phyloP scores from a whole-genome alignment of 805 yeast genomes.

The Wickerhamomyces silvicola region DNA sequence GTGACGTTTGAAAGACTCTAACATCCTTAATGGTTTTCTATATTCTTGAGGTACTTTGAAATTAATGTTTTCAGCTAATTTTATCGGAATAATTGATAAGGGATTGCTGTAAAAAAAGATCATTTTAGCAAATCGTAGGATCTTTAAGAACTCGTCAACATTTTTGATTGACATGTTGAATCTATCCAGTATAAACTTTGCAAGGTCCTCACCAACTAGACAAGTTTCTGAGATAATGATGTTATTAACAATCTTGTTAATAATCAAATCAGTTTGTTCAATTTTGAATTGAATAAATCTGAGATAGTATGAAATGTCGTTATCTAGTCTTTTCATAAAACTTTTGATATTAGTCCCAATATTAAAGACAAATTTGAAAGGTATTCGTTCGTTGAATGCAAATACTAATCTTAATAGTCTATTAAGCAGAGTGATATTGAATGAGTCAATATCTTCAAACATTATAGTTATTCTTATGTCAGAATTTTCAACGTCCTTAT shows the following conservation, averaged over 20 bases:
- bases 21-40: conserved; percentile 22
- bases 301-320: conserved; percentile 12
- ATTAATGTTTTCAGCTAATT: conserved; percentile 2
- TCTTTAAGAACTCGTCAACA: conserved; percentile 19
- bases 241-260: conserved; percentile 17
- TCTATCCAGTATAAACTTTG: conserved; percentile 15
- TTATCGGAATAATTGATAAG: conserved; percentile 9
- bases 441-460: conserved; percentile 22
- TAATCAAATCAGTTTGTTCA: conserved; percentile 19
- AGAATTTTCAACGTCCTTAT: conserved; percentile 2
- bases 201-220: conserved; percentile 15
- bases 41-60: conserved; percentile 9
- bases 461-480: conserved; percentile 15
- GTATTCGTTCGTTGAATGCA: conserved; percentile 13
- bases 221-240: conserved; percentile 12
- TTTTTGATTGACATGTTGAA: conserved; percentile 17
- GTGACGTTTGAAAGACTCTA: conserved; percentile 28
- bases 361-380: conserved; percentile 20
- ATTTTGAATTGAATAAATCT: conserved; percentile 14
- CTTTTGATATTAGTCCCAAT: conserved; percentile 15
- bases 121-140: conserved; percentile 20
- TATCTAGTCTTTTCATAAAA: conserved; percentile 12
- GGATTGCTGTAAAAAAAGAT: conserved; percentile 19
- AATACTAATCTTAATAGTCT: conserved; percentile 11
- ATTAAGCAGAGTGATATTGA: conserved; percentile 15